Base-by-base conservation (phyloP, 208 protist genomes). In the Borovskyia barvae region DNA sequence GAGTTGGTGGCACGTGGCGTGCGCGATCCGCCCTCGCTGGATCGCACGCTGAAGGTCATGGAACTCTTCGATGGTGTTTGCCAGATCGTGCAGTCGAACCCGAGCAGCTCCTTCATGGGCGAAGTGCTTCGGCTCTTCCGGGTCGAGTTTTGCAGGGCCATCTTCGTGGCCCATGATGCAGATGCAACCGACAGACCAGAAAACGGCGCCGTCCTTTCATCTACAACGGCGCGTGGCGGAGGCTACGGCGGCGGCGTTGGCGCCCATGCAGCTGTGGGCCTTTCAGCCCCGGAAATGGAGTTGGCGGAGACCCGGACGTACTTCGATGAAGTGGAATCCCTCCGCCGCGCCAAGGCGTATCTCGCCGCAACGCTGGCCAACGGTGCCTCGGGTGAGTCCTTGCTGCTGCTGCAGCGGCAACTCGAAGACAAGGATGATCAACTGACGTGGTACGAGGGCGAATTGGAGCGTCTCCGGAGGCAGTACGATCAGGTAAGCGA, bases 51-150 rank as follows among this genome's bases (percentile, higher is more conserved):
- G 30, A 59, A 75, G 26, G 69, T 75, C 9, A 35, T 96, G 33
- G 45, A 72, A 32, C 37, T 91, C n/a, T 96, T 75, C 29, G 90
- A 96, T 57, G 50, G 37, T 19, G 58, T 93, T 19, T 58, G 55
- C 1, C 62, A 55, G 49, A 67, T 72, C 20, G 51, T 74, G n/a
- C 71, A 72, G 40, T 62, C 68, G 17, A 47, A 83, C 19, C 87
- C 81, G 22, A 66, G 65, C 0, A 77, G 66, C 14, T 54, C 66
- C 6, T 78, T 83, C 46, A 66, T 93, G 8, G 78, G 65, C 12
- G 77, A 87, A 20, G 41, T 92, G 25, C 39, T 96, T 37, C 86
- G 80, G 3, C 82, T 96, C 35, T 91, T 96, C 45, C 84, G 90
- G 14, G 37, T 91, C 1, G 84, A 96, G 70, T 88, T 96, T 36